Conservation (phyloP, 164 flowering plant genomes). For the Magnolia officinalis region DNA sequence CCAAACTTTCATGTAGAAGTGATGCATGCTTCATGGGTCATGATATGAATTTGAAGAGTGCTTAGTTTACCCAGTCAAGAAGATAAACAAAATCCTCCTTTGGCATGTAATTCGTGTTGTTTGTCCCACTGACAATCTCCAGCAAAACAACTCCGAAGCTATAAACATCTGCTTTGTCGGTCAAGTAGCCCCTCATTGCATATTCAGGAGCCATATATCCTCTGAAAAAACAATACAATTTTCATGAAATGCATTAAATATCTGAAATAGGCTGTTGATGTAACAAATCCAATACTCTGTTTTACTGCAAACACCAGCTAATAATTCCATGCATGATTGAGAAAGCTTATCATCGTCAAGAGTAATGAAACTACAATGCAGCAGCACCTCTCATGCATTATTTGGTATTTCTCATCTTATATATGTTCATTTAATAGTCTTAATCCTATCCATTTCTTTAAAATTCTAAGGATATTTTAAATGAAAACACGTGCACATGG, state of each 20-base stretch:
- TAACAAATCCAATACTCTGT: background rate
- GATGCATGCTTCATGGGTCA: background rate
- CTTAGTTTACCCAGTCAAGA: constrained; percentile 69
- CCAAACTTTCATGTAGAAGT: background rate
- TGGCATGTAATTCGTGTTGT: constrained; percentile 57
- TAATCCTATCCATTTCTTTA: no score
- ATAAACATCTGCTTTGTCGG: constrained; percentile 87
- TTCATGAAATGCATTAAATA: no score
- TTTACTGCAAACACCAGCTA: background rate
- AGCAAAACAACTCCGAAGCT: constrained; percentile 74
- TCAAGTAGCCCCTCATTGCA: constrained; percentile 78
- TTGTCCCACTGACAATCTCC: constrained; percentile 79
- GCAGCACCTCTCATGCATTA: no score
- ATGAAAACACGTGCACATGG: no score
- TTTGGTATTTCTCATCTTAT: no score
- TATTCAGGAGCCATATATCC: constrained; percentile 97
- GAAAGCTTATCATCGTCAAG: background rate
- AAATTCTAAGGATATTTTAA: no score
- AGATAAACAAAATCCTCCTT: constrained; percentile 60
- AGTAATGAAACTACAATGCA: no score
- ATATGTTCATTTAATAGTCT: no score
- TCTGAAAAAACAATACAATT: constrained; percentile 26
- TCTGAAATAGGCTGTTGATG: background rate
- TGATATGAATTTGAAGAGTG: background rate
- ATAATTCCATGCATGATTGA: background rate